phyloP scores from a whole-genome alignment of 768 basidiomycete species.

The Mycena olivaceomarginata region DNA sequence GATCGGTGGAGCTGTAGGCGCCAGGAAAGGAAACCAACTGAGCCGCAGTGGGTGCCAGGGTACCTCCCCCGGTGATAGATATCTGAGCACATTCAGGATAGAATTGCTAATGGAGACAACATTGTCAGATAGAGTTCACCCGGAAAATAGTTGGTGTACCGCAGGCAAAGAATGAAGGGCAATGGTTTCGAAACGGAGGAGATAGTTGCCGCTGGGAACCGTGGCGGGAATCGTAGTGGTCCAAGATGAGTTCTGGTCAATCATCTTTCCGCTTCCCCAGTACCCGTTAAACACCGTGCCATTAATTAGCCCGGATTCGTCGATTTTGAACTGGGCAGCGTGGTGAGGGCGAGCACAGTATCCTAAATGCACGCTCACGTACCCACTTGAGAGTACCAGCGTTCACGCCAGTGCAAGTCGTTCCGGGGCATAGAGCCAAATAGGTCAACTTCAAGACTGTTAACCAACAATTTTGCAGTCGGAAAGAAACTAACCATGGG shows the following conservation, averaged over 20 bases:
- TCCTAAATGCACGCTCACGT: slow-evolving; percentile 14
- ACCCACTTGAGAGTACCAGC: slow-evolving; percentile 65
- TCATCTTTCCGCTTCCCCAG: slow-evolving; percentile 68
- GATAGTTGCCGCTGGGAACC: slow-evolving; percentile 65
- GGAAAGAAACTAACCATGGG: slow-evolving; percentile 58
- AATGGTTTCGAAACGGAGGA: slow-evolving; percentile 71
- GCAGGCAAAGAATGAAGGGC: slow-evolving; percentile 73
- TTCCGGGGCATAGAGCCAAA: slow-evolving; percentile 67
- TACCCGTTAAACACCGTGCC: slow-evolving; percentile 61
- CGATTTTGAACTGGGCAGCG: slow-evolving; percentile 65
- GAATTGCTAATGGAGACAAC: slow-evolving; percentile 66
- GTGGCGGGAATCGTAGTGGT: slow-evolving; percentile 66
- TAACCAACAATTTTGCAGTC: not conserved
- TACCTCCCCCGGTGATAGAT: slow-evolving; percentile 63
- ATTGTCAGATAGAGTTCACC: slow-evolving; percentile 37
- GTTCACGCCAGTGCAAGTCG: slow-evolving; percentile 63
- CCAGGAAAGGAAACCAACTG: slow-evolving; percentile 71
- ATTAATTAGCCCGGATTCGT: slow-evolving; percentile 66
- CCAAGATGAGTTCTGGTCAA: slow-evolving; percentile 65
- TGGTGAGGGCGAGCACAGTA: not conserved
- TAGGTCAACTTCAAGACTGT: slow-evolving; percentile 59
- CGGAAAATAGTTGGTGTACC: slow-evolving; percentile 52
- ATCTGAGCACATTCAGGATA: slow-evolving; percentile 78
- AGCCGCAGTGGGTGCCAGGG: slow-evolving; percentile 58
- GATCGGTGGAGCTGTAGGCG: slow-evolving; percentile 64